These are phyloP conservation scores for Raddia guianensis DNA, from an alignment of 176 grass and related monocot genomes.

Conservation along the genomic window DNA sequence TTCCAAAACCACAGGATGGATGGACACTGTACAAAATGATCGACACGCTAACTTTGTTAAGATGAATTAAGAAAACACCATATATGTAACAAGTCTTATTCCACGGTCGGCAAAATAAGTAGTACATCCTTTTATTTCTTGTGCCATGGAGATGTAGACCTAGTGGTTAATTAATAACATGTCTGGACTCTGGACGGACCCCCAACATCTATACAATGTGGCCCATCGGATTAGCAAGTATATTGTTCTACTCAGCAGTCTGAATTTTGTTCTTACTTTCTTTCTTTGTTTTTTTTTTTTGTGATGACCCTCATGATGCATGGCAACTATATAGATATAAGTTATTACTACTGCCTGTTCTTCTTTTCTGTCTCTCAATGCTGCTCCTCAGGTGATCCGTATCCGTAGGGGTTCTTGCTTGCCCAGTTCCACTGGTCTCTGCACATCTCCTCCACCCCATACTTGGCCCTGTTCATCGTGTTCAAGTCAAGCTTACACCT, in stretches of 20 bases:
- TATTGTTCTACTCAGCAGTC: not conserved
- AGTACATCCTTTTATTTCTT: constrained; percentile 3
- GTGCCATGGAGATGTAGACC: not conserved
- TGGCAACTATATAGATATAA: not conserved
- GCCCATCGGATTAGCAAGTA: constrained; percentile 2
- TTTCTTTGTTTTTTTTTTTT: not conserved
- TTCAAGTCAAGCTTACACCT: not conserved
- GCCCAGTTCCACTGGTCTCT: constrained; percentile 96
- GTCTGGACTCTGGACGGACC: not conserved
- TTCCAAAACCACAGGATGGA: not conserved
- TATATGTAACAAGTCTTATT: not conserved
- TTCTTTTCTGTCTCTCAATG: constrained; percentile 17
- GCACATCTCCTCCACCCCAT: constrained; percentile 91
- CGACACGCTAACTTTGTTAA: not conserved
- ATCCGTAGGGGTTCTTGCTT: constrained; percentile 89
- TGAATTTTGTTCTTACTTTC: not conserved
- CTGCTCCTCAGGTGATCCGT: constrained; percentile 42
- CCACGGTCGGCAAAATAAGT: not conserved
- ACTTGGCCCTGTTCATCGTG: constrained; percentile 60
- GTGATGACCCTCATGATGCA: not conserved
- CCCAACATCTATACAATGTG: constrained; percentile 4
- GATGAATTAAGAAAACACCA: not conserved
- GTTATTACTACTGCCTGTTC: not conserved
- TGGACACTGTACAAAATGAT: no score
- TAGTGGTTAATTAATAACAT: not conserved